These are phyloP conservation scores for Candida verbasci DNA, from an alignment of 805 yeast genomes.

Conservation along the genomic window DNA sequence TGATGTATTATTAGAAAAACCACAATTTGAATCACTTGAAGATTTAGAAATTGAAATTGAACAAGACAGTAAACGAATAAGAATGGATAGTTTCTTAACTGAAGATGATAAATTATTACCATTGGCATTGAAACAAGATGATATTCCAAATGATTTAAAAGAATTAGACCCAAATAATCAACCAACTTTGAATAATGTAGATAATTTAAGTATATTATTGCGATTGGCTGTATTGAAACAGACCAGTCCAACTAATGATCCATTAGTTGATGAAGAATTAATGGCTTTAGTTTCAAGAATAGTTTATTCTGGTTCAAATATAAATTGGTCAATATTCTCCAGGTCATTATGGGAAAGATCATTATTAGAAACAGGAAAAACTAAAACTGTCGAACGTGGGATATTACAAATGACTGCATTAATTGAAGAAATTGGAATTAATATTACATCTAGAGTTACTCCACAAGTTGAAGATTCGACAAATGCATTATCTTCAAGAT, in stretches of 20 bases:
- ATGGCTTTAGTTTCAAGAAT: slow-evolving; percentile 71
- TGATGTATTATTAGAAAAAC: slow-evolving; percentile 73
- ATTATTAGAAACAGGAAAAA: slow-evolving; percentile 68
- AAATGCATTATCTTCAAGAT: slow-evolving; percentile 44
- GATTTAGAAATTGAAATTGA: slow-evolving; percentile 32
- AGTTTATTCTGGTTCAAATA: slow-evolving; percentile 46
- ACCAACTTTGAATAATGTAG: slow-evolving; percentile 66
- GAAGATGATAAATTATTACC: slow-evolving; percentile 47
- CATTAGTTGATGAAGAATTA: slow-evolving; percentile 78
- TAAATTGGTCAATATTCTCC: slow-evolving; percentile 75
- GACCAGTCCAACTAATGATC: slow-evolving; percentile 67
- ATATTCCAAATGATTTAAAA: slow-evolving; percentile 53
- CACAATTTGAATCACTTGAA: slow-evolving; percentile 61
- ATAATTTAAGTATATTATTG: slow-evolving; percentile 68
- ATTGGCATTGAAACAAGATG: slow-evolving; percentile 55
- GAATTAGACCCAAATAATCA: slow-evolving; percentile 76
- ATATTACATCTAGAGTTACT: slow-evolving; percentile 51
- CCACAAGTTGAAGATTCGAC: slow-evolving; percentile 46
- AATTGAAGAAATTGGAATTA: slow-evolving; percentile 80
- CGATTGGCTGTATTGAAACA: slow-evolving; percentile 60
- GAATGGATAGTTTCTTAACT: slow-evolving; percentile 33
- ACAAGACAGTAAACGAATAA: slow-evolving; percentile 36
- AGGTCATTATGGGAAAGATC: slow-evolving; percentile 90
- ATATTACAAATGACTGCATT: slow-evolving; percentile 87
- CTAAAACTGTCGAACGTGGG: slow-evolving; percentile 91